Evolutionary conservation across 1,139 yeast species (phyloP).

Genomic region (Oligophagozyma castellii): DNA sequence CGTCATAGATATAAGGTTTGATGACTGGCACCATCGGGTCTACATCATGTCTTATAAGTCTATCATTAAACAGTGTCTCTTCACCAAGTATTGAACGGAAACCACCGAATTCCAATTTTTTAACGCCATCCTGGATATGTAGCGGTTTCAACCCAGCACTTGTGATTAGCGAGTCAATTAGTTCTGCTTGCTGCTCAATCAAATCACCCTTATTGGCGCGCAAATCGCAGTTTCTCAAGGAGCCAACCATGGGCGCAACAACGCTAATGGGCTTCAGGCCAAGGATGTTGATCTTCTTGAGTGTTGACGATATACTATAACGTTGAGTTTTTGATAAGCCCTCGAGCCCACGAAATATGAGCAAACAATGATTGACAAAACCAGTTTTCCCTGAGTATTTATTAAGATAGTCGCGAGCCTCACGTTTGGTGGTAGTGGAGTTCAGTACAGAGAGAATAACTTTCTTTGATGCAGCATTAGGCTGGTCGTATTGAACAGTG

Average conservation of each 20-base stretch:
- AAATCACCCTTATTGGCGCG: constrained; percentile 1
- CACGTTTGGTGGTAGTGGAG: constrained; percentile 67
- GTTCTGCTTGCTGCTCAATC: constrained; percentile 13
- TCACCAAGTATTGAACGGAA: constrained; percentile 10
- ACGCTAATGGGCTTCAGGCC: constrained; percentile 22
- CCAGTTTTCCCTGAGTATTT: constrained; percentile 31
- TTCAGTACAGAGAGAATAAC: constrained; percentile 54
- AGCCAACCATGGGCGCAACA: constrained; percentile 20
- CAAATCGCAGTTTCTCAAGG: constrained; percentile 5
- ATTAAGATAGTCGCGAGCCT: constrained; percentile 49
- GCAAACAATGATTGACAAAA: constrained; percentile 14
- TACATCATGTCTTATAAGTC: too few species aligned
- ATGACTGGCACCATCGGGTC: constrained; percentile 13
- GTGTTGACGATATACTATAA: constrained; percentile 11
- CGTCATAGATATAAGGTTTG: constrained; percentile 17
- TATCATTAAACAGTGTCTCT: constrained; percentile 7
- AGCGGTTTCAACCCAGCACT: constrained; percentile 15
- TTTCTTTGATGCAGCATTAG: constrained; percentile 27
- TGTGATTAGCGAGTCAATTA: constrained; percentile 14
- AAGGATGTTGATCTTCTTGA: constrained; percentile 15
- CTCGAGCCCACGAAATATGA: constrained; percentile 17
- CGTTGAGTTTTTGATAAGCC: constrained; percentile 6
- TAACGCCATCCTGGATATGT: constrained; percentile 12
- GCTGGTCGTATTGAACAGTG: constrained; percentile 9
- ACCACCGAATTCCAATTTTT: constrained; percentile 7